phyloP scores from a whole-genome alignment of 306 rosid genomes.

The Parietaria judaica region DNA sequence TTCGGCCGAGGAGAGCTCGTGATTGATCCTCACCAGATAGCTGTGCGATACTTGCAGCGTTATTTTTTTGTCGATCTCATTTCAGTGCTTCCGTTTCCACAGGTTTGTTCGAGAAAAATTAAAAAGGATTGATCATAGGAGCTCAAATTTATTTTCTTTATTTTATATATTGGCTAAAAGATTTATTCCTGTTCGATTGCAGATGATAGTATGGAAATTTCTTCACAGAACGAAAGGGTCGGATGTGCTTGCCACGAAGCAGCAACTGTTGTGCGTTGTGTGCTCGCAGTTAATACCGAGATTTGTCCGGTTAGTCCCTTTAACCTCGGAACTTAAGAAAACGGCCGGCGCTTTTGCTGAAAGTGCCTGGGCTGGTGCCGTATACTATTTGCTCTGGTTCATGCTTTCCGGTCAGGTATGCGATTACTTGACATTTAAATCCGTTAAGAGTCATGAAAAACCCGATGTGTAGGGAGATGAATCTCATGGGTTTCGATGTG shows the following conservation, averaged over 20 bases:
- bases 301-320: conserved; percentile 63
- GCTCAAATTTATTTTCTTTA: conserved; percentile 4
- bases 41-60: conserved; percentile 56
- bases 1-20: conserved; percentile 98
- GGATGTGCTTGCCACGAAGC: conserved; percentile 64
- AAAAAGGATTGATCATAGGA: background rate
- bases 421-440: background rate
- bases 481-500: no score
- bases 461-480: no score
- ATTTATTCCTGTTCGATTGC: conserved; percentile 13
- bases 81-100: conserved; percentile 74
- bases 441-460: no score
- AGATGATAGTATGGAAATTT: conserved; percentile 64
- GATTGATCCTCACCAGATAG: conserved; percentile 69
- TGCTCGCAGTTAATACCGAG: conserved; percentile 66
- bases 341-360: conserved; percentile 79
- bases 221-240: conserved; percentile 31
- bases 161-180: background rate
- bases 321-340: conserved; percentile 77
- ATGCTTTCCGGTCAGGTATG: conserved; percentile 90
- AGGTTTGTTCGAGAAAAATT: conserved; percentile 41
- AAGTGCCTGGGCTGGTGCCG: conserved; percentile 78
- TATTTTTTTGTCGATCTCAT: conserved; percentile 61
- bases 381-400: conserved; percentile 73
- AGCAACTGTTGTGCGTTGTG: conserved; percentile 45